phyloP scores from a whole-genome alignment of 176 grass and related monocot species.

The Rhynchospora pubera region DNA sequence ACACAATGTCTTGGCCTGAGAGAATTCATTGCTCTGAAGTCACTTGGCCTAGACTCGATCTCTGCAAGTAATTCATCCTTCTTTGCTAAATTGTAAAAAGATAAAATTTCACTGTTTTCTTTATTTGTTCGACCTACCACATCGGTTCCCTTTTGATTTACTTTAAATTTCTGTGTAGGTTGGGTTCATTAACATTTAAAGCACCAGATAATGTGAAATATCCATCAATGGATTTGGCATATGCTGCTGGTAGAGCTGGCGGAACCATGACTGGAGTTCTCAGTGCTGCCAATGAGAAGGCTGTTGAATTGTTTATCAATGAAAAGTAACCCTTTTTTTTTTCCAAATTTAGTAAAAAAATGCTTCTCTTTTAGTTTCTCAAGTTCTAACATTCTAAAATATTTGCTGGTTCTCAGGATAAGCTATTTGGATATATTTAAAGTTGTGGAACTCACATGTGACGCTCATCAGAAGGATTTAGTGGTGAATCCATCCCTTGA shows the following conservation, averaged over 20 bases:
- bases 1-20: slow-evolving; percentile 95
- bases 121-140: background rate
- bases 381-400: slow-evolving; percentile 4
- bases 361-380: slow-evolving; percentile 22
- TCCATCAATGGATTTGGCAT: slow-evolving; percentile 88
- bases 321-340: slow-evolving; percentile 57
- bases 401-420: slow-evolving; percentile 47
- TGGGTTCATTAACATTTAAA: slow-evolving; percentile 87
- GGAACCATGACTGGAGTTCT: slow-evolving; percentile 99
- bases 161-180: slow-evolving; percentile 33
- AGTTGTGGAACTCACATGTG: slow-evolving; percentile 76
- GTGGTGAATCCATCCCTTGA: slow-evolving; percentile 60
- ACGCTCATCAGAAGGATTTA: slow-evolving; percentile 68
- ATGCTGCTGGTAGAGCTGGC: slow-evolving; percentile 84
- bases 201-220: slow-evolving; percentile 84
- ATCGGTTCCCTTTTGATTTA: background rate
- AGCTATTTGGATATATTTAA: slow-evolving; percentile 90
- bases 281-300: slow-evolving; percentile 97
- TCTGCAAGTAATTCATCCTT: slow-evolving; percentile 71
- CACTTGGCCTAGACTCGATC: slow-evolving; percentile 89
- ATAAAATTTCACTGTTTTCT: background rate
- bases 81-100: background rate
- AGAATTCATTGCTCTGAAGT: slow-evolving; percentile 89
- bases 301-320: slow-evolving; percentile 89
- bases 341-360: background rate